These are phyloP conservation scores for Hypoxylon sp. DNA, from an alignment of 2,329 filamentous ascomycete genomes.

Conservation along the genomic window DNA sequence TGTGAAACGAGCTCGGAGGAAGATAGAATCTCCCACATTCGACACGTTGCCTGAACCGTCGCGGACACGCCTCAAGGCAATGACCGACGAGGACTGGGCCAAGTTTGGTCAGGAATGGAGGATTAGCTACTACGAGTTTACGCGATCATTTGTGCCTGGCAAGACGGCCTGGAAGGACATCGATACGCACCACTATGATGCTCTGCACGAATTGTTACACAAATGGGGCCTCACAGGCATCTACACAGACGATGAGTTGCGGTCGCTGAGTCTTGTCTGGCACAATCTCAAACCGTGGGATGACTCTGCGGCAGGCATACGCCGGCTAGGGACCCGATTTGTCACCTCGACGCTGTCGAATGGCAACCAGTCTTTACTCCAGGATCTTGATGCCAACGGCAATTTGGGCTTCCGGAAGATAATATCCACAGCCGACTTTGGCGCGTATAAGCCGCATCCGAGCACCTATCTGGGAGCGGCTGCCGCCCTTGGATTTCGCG, in stretches of 20 bases:
- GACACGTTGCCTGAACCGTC: conserved; percentile 61
- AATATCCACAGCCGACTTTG: conserved; percentile 77
- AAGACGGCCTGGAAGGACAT: conserved; percentile 73
- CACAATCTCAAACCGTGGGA: conserved; percentile 78
- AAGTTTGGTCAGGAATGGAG: conserved; percentile 79
- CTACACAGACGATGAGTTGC: conserved; percentile 73
- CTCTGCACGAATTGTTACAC: conserved; percentile 70
- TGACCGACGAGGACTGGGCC: conserved; percentile 71
- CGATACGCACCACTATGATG: conserved; percentile 77
- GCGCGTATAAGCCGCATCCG: conserved; percentile 79
- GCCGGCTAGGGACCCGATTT: conserved; percentile 64
- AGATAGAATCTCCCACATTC: conserved; percentile 61
- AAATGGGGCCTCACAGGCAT: conserved; percentile 69
- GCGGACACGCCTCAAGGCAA: conserved; percentile 61
- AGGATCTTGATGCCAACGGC: conserved; percentile 72
- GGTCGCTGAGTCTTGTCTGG: conserved; percentile 76
- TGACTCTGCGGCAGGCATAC: conserved; percentile 71
- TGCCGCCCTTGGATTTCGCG: conserved; percentile 66
- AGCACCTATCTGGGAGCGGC: conserved; percentile 78
- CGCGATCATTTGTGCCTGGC: conserved; percentile 62
- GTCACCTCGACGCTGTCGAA: conserved; percentile 79
- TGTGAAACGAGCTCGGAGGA: conserved; percentile 61
- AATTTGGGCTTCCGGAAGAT: conserved; percentile 72
- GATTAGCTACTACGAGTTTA: conserved; percentile 73
- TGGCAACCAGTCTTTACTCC: conserved; percentile 76